Base-by-base conservation (phyloP, 1,284 basidiomycete genomes). In the Cryptococcus amylolentus region DNA sequence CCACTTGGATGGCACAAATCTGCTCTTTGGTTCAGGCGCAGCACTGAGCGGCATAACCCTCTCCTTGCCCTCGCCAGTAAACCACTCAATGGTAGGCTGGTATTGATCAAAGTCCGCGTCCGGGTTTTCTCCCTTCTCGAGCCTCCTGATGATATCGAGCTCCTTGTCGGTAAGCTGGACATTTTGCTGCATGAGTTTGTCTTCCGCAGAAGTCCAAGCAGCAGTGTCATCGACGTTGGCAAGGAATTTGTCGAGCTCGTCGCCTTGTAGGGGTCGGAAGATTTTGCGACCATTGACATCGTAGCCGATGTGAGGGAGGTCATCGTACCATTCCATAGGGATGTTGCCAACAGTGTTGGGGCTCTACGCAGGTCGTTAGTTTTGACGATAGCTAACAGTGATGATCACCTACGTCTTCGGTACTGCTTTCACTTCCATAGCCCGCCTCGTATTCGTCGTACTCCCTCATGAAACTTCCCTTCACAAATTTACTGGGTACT, bases 281-380 rank as follows among this genome's bases (percentile, higher is more conserved):
- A 99, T 88, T 76, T 89, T 89, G 79, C 90, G 92, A 49, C 96
- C 96, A 73, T 95, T 85, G 72, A 98, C 87, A 77, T 93, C 86
- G 80, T 99, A 99, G 48, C 96, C 96, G 71, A 99, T 86, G 79
- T 99, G 96, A n/a, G 96, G 96, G 65, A 99, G 81, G 80, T 98
- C 95, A 76, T 98, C 96, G 78, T 99, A 99, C 92, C 95, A 99
- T 73, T 98, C 92, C 81, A 91, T 87, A 46, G 96, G 96, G 55
- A 99, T 83, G 78, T 96, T 86, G 57, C 96, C 96, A 66, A 97
- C 86, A 56, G 94, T 88, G 77, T 98, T 98, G 38, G 90, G 89
- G 61, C 86, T 84, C 91, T 96, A 56, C 5, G n/a, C 38, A 49
- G 8, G 42, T 9, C 23, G 31, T 48, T 12, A 55, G 23, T 35